Conservation (phyloP, 371 early-diverging fungal genomes). For the Mortierella sp. region DNA sequence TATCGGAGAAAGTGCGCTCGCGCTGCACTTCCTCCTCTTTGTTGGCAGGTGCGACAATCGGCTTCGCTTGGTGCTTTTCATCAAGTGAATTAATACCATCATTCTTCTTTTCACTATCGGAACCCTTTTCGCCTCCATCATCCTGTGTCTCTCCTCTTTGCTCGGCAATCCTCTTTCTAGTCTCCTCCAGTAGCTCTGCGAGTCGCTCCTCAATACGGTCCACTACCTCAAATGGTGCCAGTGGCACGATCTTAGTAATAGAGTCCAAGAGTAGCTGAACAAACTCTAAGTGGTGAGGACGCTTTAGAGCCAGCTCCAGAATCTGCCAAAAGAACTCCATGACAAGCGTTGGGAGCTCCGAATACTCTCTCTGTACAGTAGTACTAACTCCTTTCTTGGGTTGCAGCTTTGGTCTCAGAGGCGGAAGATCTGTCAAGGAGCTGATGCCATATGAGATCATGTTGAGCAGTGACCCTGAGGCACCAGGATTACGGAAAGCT, state of each 20-base stretch:
- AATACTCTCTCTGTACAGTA: slow-evolving; percentile 32
- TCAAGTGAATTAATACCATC: not conserved
- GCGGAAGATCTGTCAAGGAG: slow-evolving; percentile 48
- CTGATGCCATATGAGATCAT: slow-evolving; percentile 52
- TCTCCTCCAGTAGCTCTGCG: slow-evolving; percentile 48
- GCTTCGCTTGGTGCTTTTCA: too few species aligned
- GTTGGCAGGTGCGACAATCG: not conserved
- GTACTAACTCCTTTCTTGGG: slow-evolving; percentile 6
- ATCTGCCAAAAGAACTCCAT: slow-evolving; percentile 53
- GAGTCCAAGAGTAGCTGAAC: slow-evolving; percentile 48
- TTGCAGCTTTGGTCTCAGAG: slow-evolving; percentile 19
- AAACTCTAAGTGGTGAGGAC: slow-evolving; percentile 51
- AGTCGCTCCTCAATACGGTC: slow-evolving; percentile 53
- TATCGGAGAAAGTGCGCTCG: slow-evolving; percentile 24
- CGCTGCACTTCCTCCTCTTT: slow-evolving; percentile 9
- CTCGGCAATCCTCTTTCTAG: slow-evolving; percentile 50
- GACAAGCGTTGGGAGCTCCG: slow-evolving; percentile 37
- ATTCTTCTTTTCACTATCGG: slow-evolving; percentile 9
- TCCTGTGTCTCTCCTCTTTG: slow-evolving; percentile 32
- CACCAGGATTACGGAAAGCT: slow-evolving; percentile 51
- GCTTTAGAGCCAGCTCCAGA: slow-evolving; percentile 46
- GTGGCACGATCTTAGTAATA: slow-evolving; percentile 43
- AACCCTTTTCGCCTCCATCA: slow-evolving; percentile 12
- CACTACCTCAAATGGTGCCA: slow-evolving; percentile 46
- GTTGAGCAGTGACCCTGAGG: slow-evolving; percentile 49